Base-by-base conservation (phyloP, 352 stramenopile genomes). In the Globisporangium iwayamae region DNA sequence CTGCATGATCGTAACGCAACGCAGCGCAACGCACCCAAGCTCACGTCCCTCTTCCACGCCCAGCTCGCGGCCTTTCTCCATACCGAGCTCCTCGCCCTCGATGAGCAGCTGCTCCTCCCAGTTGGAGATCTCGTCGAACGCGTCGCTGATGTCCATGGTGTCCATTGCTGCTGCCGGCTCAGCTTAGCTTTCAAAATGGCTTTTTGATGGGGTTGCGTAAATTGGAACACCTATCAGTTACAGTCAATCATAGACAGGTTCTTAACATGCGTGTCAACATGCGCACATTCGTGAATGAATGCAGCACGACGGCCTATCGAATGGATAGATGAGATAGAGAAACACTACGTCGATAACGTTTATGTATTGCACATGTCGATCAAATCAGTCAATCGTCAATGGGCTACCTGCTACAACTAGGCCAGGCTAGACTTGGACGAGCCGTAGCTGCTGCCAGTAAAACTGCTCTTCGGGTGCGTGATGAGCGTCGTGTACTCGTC, bases 401-500 rank as follows among this genome's bases (percentile, higher is more conserved):
- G 36, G 36, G 7, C 36, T 41, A 41, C 36, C 36, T 41, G 14
- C 36, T 41, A 14, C 2, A 25, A 14, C 28, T 55, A 68, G 9
- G 32, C 63, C n/a, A 63, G 22, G 28, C 56, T 68, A n/a, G 63
- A 68, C 55, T 68, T 63, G 56, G 63, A 59, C 28, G 65, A 71
- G 11, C 65, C 65, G 60, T 71, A 71, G 52, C 39, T 71, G 25
- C 55, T 64, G 18, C 41, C 65, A 0, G 64, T 58, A 41, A 46
- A 60, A n/a, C 52, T 70, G 20, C 53, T 67, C 50, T 54, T 46
- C 11, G 63, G 39, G 10, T 73, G 62, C 2, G 64, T 66, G 52
- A 91, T 90, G 20, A 91, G 77, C 25, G 72, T 75, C 7, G 83
- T 90, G 57, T 85, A 90, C 65, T 91, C 83, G 53, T 82, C 81